phyloP scores from a whole-genome alignment of 73 alveolate genomes.

The Chromera velia region DNA sequence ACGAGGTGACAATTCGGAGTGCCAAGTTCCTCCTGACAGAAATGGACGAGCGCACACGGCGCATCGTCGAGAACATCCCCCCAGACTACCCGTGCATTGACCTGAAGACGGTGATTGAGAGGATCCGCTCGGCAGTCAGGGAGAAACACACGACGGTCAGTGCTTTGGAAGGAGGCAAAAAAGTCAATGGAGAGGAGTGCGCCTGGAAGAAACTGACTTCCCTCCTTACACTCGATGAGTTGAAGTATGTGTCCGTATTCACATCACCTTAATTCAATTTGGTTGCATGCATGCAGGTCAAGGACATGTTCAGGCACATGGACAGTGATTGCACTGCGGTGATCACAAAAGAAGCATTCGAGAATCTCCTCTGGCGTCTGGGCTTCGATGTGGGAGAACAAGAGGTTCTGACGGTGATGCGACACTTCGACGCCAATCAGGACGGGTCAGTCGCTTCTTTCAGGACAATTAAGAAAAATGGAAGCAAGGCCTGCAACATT shows the following conservation, averaged over 20 bases:
- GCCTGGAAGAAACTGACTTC: too few species aligned
- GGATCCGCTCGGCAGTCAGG: conserved; percentile 26
- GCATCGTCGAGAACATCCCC: neutral
- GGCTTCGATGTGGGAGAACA: conserved; percentile 40
- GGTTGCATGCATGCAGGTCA: too few species aligned
- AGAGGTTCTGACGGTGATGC: conserved; percentile 58
- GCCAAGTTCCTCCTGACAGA: conserved; percentile 51
- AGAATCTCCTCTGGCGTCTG: conserved; percentile 20
- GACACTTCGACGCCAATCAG: conserved; percentile 59
- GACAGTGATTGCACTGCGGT: neutral
- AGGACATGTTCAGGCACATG: conserved; percentile 43
- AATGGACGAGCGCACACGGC: conserved; percentile 56
- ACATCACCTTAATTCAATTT: too few species aligned
- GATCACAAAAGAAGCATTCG: conserved; percentile 31
- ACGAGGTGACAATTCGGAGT: conserved; percentile 51
- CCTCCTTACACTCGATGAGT: too few species aligned
- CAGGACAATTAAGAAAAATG: too few species aligned
- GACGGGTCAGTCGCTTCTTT: conserved; percentile 57
- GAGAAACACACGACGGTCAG: conserved; percentile 30
- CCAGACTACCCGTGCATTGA: neutral
- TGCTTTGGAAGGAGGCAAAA: too few species aligned
- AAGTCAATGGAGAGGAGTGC: too few species aligned
- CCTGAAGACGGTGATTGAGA: neutral
- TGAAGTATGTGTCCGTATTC: too few species aligned
- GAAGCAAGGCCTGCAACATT: too few species aligned